Conservation (phyloP, 345 rosid genomes). For the Linum lewisii region DNA sequence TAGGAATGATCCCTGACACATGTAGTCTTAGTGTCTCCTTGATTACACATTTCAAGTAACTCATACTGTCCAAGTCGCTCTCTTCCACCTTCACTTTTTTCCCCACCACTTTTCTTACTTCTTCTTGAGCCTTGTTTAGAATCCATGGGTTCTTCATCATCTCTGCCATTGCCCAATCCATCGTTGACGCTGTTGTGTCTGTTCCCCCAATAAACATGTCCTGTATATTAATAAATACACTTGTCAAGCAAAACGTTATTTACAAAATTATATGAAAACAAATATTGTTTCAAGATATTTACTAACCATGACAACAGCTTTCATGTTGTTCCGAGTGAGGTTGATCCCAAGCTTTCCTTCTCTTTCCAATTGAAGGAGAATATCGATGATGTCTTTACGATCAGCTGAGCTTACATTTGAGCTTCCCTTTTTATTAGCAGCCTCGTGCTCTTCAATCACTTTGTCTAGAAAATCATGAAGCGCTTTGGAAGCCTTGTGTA, state of each 20-base stretch:
- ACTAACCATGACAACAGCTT: constrained; percentile 12
- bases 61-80: constrained; percentile 6
- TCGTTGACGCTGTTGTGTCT: constrained; percentile 12
- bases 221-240: constrained; percentile 2
- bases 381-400: constrained; percentile 10
- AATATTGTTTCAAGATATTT: no score
- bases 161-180: constrained; percentile 27
- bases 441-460: constrained; percentile 17
- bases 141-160: constrained; percentile 14
- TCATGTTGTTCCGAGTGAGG: constrained; percentile 10
- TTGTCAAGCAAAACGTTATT: no score
- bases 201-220: constrained; percentile 19
- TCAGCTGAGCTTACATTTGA: not conserved
- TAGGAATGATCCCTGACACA: not conserved
- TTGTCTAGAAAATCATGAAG: constrained; percentile 10
- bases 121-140: constrained; percentile 20
- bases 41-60: constrained; percentile 6
- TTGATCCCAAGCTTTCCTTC: constrained; percentile 1
- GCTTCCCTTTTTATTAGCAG: not conserved
- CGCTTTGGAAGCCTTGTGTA: constrained; percentile 4
- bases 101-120: constrained; percentile 14
- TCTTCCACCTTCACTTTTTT: constrained; percentile 8
- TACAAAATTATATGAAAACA: no score
- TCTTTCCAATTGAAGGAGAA: constrained; percentile 6
- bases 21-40: constrained; percentile 18